phyloP scores from a whole-genome alignment of 2,329 filamentous ascomycete species.

The Fusarium sp. region DNA sequence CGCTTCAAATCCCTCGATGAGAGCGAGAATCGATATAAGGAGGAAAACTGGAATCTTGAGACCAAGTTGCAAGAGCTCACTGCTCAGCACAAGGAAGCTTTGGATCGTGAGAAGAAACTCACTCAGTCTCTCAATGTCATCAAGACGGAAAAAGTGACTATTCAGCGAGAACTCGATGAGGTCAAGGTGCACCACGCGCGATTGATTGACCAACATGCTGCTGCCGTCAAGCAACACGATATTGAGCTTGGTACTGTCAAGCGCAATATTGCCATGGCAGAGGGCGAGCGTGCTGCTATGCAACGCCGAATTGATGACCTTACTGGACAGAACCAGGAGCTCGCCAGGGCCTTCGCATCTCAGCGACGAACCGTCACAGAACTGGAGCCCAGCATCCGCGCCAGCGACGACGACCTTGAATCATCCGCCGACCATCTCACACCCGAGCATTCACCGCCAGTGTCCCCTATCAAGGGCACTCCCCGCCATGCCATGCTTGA shows the following conservation, averaged over 20 bases:
- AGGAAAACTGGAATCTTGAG: conserved; percentile 98
- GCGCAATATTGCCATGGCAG: conserved; percentile 79
- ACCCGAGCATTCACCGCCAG: conserved; percentile 89
- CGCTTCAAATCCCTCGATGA: conserved; percentile 87
- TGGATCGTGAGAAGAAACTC: conserved; percentile 85
- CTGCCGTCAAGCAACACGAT: conserved; percentile 83
- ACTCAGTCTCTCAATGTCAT: conserved; percentile 75
- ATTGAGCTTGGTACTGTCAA: conserved; percentile 87
- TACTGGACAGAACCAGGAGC: conserved; percentile 87
- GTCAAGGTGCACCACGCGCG: conserved; percentile 82
- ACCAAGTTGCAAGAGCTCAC: conserved; percentile 88
- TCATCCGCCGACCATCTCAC: conserved; percentile 75
- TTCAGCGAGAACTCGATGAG: conserved; percentile 91
- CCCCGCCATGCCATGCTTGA: conserved; percentile 93
- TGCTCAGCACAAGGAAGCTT: conserved; percentile 76
- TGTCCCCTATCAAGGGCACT: conserved; percentile 90
- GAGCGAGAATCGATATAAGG: conserved; percentile 95
- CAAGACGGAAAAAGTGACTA: conserved; percentile 77
- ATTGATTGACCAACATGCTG: conserved; percentile 81
- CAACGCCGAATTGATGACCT: conserved; percentile 90
- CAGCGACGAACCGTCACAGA: conserved; percentile 75
- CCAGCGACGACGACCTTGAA: conserved; percentile 71
- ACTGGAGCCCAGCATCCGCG: conserved; percentile 65
- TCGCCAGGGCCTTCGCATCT: conserved; percentile 83
- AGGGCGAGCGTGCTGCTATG: conserved; percentile 80